Base-by-base conservation (phyloP, 129 eudicot species). In the Mikania micrantha region DNA sequence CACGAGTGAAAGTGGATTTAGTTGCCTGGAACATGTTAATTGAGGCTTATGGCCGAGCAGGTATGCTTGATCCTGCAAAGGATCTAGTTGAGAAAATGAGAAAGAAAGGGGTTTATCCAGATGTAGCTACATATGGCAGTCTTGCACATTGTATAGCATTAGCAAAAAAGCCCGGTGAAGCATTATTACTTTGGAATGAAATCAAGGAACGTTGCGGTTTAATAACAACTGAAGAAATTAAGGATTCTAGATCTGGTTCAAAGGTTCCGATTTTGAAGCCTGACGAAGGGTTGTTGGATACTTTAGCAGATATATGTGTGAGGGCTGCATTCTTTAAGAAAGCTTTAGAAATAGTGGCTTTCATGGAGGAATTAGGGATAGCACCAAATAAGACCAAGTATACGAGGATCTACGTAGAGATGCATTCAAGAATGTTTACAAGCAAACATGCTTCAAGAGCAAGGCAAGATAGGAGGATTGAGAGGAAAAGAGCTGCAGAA, bases 391-490 rank as follows among this genome's bases (percentile, higher is more conserved):
- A 87, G 81, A 84, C 90, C 35, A 94, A 94, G 76, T 89, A 80
- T 72, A 86, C 87, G 9, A 86, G 88, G 66, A 94, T 94, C 4
- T 94, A 94, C 19, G 90, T 89, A 32, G 99, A 94, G 81, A 94
- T 94, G 99, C 99, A 94, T 79, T 89, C 99, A 7, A 94, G 93
- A 80, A 94, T 94, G 99, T 94, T 94, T 78, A 94, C 97, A 2
- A 94, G 99, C 58, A 94, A 94, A 79, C 97, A 94, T 68, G 99
- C 97, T 19, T 94, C 97, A 9, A 75, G 83, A 82, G 99, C 99
- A 2, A 84, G 99, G 83, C 92, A 82, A 67, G 99, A 94, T 40
- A 67, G 93, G 60, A 85, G 99, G 48, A 61, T 59, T 44, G 99
- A 94, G 60, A 86, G 90, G 80, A 94, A 89, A 70, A 74, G 90